Percentiles rank a stretch among this genome's conserved stretches.
These are phyloP conservation scores for Yarrowia osloensis DNA, from an alignment of 805 yeast genomes.

Conservation along the genomic window DNA sequence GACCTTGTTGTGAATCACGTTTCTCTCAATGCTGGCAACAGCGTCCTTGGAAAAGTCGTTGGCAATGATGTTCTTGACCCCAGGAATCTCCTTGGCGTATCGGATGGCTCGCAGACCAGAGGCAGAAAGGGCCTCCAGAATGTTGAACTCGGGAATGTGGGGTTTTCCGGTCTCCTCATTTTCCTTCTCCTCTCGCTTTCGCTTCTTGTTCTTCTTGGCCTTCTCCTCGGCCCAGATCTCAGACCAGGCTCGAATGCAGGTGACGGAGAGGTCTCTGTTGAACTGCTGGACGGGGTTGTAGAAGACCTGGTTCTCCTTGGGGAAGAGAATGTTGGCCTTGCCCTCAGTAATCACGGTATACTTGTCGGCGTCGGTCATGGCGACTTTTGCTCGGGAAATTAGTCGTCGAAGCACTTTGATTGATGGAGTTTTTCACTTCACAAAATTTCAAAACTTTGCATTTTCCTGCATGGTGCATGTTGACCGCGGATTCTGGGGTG, in stretches of 20 bases:
- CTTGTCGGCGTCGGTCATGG: conserved; percentile 30
- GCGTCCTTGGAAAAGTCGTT: conserved; percentile 88
- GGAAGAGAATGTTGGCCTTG: conserved; percentile 75
- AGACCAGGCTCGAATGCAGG: conserved; percentile 85
- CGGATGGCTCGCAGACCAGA: conserved; percentile 93
- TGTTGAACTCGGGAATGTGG: conserved; percentile 50
- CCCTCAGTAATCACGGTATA: conserved; percentile 60
- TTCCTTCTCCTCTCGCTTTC: conserved; percentile 30
- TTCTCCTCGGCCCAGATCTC: conserved; percentile 53
- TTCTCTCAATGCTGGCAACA: conserved; percentile 73
- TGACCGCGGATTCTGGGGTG: not conserved
- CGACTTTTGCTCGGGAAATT: conserved; percentile 19
- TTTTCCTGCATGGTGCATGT: conserved; percentile 1
- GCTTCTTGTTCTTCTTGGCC: conserved; percentile 36
- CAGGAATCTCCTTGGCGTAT: conserved; percentile 88
- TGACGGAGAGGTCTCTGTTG: conserved; percentile 85
- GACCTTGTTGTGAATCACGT: conserved; percentile 67
- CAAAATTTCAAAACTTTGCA: conserved; percentile 24
- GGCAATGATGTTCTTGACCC: conserved; percentile 72
- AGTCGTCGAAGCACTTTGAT: conserved; percentile 26
- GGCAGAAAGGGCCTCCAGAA: conserved; percentile 90
- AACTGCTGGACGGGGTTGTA: conserved; percentile 97
- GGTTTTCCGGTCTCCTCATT: conserved; percentile 41
- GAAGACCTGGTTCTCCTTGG: conserved; percentile 81
- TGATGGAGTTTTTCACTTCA: conserved; percentile 3